Evolutionary conservation across 2,329 filamentous ascomycete genomes (phyloP).

Genomic region (Cercospora nicotianae): DNA sequence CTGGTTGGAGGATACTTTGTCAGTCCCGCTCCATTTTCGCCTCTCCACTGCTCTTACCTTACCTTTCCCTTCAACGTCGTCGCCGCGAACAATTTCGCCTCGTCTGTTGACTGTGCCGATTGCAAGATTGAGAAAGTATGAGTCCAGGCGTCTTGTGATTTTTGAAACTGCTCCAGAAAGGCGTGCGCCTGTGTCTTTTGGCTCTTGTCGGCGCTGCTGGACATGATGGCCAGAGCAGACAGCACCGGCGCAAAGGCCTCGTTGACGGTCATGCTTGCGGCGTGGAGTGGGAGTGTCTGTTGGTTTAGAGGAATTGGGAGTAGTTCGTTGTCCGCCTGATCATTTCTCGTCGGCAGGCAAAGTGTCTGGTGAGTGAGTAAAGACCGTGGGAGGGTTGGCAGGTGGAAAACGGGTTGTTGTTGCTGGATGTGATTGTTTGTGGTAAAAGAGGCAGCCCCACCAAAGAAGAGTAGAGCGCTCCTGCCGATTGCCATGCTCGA

Average conservation of each 20-base stretch:
- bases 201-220: constrained; percentile 69
- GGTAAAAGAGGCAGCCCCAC: constrained; percentile 3
- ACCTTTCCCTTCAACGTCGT: constrained; percentile 99
- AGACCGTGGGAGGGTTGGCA: not conserved
- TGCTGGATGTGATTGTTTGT: constrained; percentile 1
- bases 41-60: constrained; percentile 32
- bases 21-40: constrained; percentile 7
- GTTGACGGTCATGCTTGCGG: constrained; percentile 31
- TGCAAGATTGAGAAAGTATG: constrained; percentile 84
- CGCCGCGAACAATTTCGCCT: constrained; percentile 91
- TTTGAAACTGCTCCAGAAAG: constrained; percentile 93
- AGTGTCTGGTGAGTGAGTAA: not conserved
- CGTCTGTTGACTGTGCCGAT: constrained; percentile 69
- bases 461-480: not conserved
- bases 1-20: constrained; percentile 49
- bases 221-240: constrained; percentile 87
- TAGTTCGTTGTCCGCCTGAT: not conserved
- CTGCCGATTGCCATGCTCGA: constrained; percentile 56
- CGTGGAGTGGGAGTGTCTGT: not conserved
- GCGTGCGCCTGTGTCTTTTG: constrained; percentile 89
- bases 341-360: constrained; percentile 1
- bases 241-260: constrained; percentile 80
- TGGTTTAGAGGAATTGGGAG: not conserved
- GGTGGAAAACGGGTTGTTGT: not conserved
- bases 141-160: constrained; percentile 92